These are phyloP conservation scores for Saturnispora diversa DNA, from an alignment of 805 yeast genomes.

Conservation along the genomic window DNA sequence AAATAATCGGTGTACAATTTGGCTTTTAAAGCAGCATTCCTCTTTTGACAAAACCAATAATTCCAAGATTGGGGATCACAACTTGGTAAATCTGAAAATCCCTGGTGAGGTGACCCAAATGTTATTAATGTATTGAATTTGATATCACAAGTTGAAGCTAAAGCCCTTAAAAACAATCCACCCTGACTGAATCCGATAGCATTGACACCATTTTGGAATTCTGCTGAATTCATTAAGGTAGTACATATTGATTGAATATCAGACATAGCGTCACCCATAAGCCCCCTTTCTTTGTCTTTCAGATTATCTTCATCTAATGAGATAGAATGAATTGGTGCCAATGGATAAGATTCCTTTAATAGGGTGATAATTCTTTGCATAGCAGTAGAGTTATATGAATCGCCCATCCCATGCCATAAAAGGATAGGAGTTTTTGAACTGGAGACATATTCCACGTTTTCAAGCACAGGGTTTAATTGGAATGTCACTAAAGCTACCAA, in stretches of 20 bases:
- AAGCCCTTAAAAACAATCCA: slow-evolving; percentile 66
- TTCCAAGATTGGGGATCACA: slow-evolving; percentile 39
- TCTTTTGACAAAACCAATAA: slow-evolving; percentile 47
- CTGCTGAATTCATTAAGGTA: slow-evolving; percentile 35
- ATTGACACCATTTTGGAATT: slow-evolving; percentile 43
- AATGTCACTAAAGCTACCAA: background rate
- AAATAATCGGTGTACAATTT: slow-evolving; percentile 54
- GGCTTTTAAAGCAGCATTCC: slow-evolving; percentile 45
- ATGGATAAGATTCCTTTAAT: slow-evolving; percentile 41
- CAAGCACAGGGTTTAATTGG: no score
- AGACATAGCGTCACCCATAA: slow-evolving; percentile 51
- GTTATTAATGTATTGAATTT: slow-evolving; percentile 50
- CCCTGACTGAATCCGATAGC: slow-evolving; percentile 81
- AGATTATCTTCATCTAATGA: slow-evolving; percentile 40
- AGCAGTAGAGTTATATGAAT: slow-evolving; percentile 54
- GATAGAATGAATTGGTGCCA: slow-evolving; percentile 44
- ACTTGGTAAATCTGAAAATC: slow-evolving; percentile 58
- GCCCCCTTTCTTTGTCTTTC: slow-evolving; percentile 45
- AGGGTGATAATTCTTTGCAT: slow-evolving; percentile 40
- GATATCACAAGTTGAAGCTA: slow-evolving; percentile 50
- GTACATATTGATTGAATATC: slow-evolving; percentile 51
- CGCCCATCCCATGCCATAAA: slow-evolving; percentile 84
- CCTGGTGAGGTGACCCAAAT: slow-evolving; percentile 78
- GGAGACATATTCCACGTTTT: no score
- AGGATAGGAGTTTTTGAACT: slow-evolving; percentile 35